Evolutionary conservation across 495 filamentous ascomycete genomes (phyloP), one percentile per base, ranked within the genome.

Genomic region (Cetradonia linearis): DNA sequence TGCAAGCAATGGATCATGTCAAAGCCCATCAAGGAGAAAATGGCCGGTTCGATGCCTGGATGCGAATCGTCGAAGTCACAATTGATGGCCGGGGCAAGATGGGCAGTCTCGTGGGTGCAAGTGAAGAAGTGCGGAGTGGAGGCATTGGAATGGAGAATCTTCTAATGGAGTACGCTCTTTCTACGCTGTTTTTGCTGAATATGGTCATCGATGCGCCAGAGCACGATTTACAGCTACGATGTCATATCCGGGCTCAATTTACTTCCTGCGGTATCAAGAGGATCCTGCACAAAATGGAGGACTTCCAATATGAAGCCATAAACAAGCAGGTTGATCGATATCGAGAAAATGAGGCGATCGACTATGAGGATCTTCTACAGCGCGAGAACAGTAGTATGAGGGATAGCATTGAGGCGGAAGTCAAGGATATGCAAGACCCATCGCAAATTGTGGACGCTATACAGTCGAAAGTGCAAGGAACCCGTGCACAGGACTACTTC

Each of bases 111-210:
- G 93, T 98, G 30, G 93, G 93, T 53, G 93, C 93, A 8, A 95
- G 90, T 66, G 94, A 98, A 68, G 93, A 98, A 74, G 87, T 96
- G 62, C 88, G 93, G 68, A 95, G 88, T 72, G 93, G 94, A 57
- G 93, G 93, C 56, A 95, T 96, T 70, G 93, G 94, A 71, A 94
- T 97, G 89, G 93, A 98, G 79, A 97, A 96, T 68, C 80, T 95
- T 53, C 81, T 98, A 16, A 98, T 98, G 93, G 93, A 98, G 79
- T 98, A 98, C 68, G 94, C 91, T 13, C 89, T 97, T 53, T 89
- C 94, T 16, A 92, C 91, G 9, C 82, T 98, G 72, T 88, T 97
- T 66, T 76, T 98, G 65, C 84, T 98, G 74, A 98, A 98, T 69
- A 96, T 95, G 85, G 78, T 98, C 66, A 86, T 97, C 59, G 91